phyloP scores from a whole-genome alignment of 495 filamentous ascomycete species.

The Talaromyces stipitatus region DNA sequence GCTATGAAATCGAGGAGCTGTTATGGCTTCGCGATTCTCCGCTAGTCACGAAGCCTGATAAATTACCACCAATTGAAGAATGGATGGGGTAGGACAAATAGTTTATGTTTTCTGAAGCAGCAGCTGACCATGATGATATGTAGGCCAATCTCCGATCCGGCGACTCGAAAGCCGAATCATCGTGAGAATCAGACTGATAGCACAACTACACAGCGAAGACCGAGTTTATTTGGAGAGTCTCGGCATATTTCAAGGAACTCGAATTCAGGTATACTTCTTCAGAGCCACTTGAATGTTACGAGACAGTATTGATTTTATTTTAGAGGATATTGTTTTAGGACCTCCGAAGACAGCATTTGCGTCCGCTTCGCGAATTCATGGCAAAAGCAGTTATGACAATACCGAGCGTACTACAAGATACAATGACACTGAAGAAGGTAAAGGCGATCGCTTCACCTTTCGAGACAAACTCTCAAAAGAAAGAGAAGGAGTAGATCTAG shows the following conservation, averaged over 20 bases:
- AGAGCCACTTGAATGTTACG: constrained; percentile 8
- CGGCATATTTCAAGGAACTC: constrained; percentile 56
- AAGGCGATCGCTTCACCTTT: constrained; percentile 56
- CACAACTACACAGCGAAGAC: constrained; percentile 42
- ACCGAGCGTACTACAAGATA: constrained; percentile 40
- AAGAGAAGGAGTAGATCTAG: constrained; percentile 33
- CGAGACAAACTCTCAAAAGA: constrained; percentile 47
- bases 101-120: not conserved
- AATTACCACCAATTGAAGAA: constrained; percentile 82
- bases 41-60: constrained; percentile 70
- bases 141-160: constrained; percentile 39
- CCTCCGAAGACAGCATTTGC: constrained; percentile 83
- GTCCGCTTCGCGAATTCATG: constrained; percentile 60
- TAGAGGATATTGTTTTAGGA: constrained; percentile 81
- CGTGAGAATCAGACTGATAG: constrained; percentile 33
- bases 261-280: constrained; percentile 43
- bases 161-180: constrained; percentile 35
- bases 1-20: constrained; percentile 77
- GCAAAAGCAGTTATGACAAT: constrained; percentile 44
- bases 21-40: constrained; percentile 72
- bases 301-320: constrained; percentile 26
- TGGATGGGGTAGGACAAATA: constrained; percentile 84
- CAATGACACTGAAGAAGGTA: constrained; percentile 39
- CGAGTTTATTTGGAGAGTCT: constrained; percentile 47
- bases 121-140: constrained; percentile 18